Base-by-base conservation (phyloP, 2,329 filamentous ascomycete genomes). In the Rutstroemia sp. region DNA sequence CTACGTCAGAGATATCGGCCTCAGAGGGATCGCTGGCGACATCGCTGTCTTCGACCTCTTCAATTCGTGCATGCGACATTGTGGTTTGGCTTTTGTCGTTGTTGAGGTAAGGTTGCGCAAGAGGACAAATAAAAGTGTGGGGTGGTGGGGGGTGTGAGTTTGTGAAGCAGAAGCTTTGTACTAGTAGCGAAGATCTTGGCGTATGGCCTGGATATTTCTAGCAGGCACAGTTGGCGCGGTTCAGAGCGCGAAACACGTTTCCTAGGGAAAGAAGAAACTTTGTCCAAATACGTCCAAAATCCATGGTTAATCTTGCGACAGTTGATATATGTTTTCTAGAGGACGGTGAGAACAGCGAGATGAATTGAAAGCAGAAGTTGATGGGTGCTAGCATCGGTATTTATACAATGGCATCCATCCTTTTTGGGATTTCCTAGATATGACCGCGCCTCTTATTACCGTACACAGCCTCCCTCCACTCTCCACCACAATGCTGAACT, bases 11-110 rank as follows among this genome's bases (percentile, higher is more conserved):
- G 67, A 92, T 88, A 73, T 94, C 88, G 72, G 86, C 87, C 73
- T 96, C 91, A 61, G 90, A 88, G 53, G 92, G 90, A 75, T 97
- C 92, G 14, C 64, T 67, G 48, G 67, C 84, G 63, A 79, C 78
- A 73, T 89, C 87, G 71, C 81, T 84, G 77, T 95, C 90, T 58
- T 86, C 89, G 61, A 96, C 86, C 73, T 97, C 94, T 80, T 99
- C 94, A 72, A 97, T 86, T 60, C 87, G 86, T 58, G 92, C 84
- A 76, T 94, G 86, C 46, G 89, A 88, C 90, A 95, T 94, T 34
- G 30, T 34, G 30, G 74, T 67, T 67, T 58, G 50, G 30, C 30
- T 14, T 52, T 54, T 60, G 54, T 53, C 27, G 51, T 19, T 52
- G 50, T 36, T 38, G 42, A 27, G 47, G 38, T 48, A 42, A 52